A percentile compares a stretch with the other conserved stretches of the same genome.
Evolutionary conservation across 495 filamentous ascomycete genomes (phyloP).

Genomic region (Penicillium waksmanii): DNA sequence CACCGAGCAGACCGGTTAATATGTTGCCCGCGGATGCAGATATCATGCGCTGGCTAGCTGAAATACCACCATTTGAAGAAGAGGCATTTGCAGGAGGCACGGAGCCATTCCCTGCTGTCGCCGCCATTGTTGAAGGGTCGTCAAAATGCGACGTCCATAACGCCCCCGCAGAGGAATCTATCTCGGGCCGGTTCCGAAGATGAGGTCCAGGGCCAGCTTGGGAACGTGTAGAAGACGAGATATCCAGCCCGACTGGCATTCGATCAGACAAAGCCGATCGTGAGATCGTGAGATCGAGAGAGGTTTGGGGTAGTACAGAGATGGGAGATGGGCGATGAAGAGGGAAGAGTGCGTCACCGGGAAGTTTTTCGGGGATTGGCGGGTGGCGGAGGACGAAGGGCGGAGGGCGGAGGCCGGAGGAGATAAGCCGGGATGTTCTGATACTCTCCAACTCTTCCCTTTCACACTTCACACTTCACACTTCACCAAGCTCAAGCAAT

Average conservation of each 20-base stretch:
- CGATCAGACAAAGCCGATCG: constrained; percentile 13
- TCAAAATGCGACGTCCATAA: constrained; percentile 43
- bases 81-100: constrained; percentile 24
- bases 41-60: constrained; percentile 86
- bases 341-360: constrained; percentile 23
- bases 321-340: background rate
- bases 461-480: background rate
- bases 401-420: constrained; percentile 16
- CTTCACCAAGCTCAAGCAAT: background rate
- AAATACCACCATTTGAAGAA: constrained; percentile 56
- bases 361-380: constrained; percentile 38
- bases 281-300: constrained; percentile 1
- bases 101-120: constrained; percentile 35
- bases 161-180: constrained; percentile 28
- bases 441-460: background rate
- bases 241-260: constrained; percentile 26
- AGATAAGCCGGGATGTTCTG: constrained; percentile 27
- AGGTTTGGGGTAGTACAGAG: constrained; percentile 3
- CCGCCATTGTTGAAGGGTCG: constrained; percentile 40
- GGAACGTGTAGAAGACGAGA: constrained; percentile 14
- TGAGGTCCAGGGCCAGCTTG: constrained; percentile 14
- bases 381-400: constrained; percentile 28
- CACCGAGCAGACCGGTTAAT: constrained; percentile 87
- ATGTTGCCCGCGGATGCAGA: constrained; percentile 90
- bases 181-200: constrained; percentile 14